Evolutionary conservation across 768 basidiomycete genomes (phyloP).

Genomic region (Exsudoporus frostii): DNA sequence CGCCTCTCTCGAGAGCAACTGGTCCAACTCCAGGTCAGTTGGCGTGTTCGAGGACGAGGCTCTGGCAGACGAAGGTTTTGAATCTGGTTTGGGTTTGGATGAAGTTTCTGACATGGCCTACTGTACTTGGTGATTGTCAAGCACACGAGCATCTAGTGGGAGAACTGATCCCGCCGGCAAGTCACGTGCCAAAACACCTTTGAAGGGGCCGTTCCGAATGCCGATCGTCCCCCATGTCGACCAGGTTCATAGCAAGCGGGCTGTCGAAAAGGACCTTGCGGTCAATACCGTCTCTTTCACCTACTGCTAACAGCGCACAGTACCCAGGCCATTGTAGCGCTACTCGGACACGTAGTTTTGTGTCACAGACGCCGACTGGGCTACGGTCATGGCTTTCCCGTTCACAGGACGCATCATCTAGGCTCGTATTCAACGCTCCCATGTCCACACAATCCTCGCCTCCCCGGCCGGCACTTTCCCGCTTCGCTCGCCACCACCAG

Average conservation of each 20-base stretch:
- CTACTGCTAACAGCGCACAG: background rate
- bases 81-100: constrained; percentile 14
- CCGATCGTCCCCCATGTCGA: background rate
- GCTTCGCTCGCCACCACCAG: constrained; percentile 23
- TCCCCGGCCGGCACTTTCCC: background rate
- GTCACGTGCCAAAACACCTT: constrained; percentile 16
- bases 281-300: background rate
- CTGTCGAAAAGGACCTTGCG: background rate
- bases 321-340: background rate
- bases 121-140: background rate
- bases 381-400: constrained; percentile 3
- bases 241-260: background rate
- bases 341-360: background rate
- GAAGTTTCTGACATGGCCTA: constrained; percentile 25
- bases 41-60: constrained; percentile 5
- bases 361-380: background rate
- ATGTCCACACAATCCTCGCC: constrained; percentile 13
- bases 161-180: background rate
- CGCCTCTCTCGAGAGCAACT: constrained; percentile 74
- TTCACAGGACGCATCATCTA: background rate
- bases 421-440: constrained; percentile 3
- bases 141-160: background rate
- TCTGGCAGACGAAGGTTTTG: constrained; percentile 1
- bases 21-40: constrained; percentile 66
- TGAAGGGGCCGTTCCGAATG: background rate